Evolutionary conservation across 1,139 yeast genomes (phyloP).

Genomic region (Geotrichum carabidarum): DNA sequence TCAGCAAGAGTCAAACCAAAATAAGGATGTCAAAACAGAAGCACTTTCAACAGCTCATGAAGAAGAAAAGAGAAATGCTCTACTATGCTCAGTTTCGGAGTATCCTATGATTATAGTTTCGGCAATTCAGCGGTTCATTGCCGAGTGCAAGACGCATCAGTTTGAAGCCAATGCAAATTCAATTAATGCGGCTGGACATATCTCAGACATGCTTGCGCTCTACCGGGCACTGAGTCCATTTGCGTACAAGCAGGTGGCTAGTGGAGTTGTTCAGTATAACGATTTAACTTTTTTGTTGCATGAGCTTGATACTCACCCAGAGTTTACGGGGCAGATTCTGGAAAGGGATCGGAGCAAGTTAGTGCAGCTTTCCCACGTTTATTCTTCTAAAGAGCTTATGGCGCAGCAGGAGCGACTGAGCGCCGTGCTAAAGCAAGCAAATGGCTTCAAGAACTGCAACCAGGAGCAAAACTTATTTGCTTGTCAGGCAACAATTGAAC

Average conservation of each 20-base stretch:
- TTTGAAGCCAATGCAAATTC: neutral
- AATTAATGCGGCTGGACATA: constrained; percentile 18
- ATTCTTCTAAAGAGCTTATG: neutral
- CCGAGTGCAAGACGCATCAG: constrained; percentile 8
- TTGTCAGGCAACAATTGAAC: constrained; percentile 28
- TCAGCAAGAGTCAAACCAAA: constrained; percentile 1
- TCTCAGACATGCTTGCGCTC: constrained; percentile 29
- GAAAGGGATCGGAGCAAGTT: constrained; percentile 6
- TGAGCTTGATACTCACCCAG: constrained; percentile 12
- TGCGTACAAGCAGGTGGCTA: constrained; percentile 22
- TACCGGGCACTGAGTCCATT: constrained; percentile 30
- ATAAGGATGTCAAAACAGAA: neutral
- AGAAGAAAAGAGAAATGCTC: constrained; percentile 6
- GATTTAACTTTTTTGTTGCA: constrained; percentile 22
- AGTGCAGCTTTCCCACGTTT: neutral
- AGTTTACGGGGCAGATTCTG: neutral
- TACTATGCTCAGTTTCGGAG: constrained; percentile 15
- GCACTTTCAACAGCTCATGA: neutral
- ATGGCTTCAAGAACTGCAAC: constrained; percentile 28
- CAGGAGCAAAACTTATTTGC: constrained; percentile 23
- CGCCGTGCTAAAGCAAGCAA: constrained; percentile 19
- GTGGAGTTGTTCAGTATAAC: constrained; percentile 26
- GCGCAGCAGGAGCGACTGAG: constrained; percentile 13
- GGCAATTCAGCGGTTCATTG: constrained; percentile 10
- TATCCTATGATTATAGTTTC: constrained; percentile 10